These are phyloP conservation scores for Groenewaldozyma tartarivorans DNA, from an alignment of 805 yeast species.

Conservation along the genomic window DNA sequence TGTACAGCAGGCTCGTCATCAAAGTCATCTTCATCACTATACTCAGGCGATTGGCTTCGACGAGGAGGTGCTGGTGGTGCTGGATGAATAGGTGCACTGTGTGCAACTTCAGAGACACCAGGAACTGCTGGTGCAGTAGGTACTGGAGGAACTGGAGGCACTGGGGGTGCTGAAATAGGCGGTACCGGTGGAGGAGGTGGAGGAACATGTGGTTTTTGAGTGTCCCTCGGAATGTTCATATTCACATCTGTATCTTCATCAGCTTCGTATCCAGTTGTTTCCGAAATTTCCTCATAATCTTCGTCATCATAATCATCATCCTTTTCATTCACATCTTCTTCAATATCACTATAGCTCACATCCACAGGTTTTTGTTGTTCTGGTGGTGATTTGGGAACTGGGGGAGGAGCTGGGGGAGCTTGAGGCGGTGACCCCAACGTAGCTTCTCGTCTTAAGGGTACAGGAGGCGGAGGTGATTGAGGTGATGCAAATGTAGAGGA, in stretches of 20 bases:
- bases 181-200: conserved; percentile 16
- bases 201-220: conserved; percentile 8
- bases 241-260: conserved; percentile 42
- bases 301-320: conserved; percentile 26
- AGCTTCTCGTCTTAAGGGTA: background rate
- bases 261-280: conserved; percentile 59
- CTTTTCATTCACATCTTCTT: no score
- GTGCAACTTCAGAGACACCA: conserved; percentile 1
- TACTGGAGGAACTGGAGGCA: conserved; percentile 17
- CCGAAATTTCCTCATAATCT: conserved; percentile 52
- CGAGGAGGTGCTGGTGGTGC: no score
- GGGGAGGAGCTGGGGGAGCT: conserved; percentile 8
- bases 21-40: no score
- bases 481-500: conserved; percentile 2
- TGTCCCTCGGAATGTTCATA: conserved; percentile 7
- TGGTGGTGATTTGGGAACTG: background rate
- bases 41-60: no score
- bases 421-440: conserved; percentile 3
- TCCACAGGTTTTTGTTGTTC: no score
- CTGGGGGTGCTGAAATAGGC: conserved; percentile 16
- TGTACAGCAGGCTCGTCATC: no score
- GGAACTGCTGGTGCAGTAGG: conserved; percentile 7
- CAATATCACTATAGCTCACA: no score
- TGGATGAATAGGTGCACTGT: background rate
- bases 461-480: background rate